Conservation (phyloP, 23 red algal genomes). For the Gracilaria domingensis region DNA sequence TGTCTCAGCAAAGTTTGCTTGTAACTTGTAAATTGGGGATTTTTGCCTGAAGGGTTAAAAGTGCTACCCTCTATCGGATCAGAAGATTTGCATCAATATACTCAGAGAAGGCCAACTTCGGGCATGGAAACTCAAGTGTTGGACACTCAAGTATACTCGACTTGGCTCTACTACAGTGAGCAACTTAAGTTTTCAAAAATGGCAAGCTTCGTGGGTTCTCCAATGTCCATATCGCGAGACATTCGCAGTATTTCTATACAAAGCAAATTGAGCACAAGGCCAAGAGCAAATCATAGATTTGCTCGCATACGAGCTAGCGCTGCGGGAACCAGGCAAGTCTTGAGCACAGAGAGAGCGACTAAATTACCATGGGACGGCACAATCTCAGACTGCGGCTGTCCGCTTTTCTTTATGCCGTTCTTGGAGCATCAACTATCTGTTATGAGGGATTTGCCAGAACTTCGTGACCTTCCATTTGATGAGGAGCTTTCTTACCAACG, state of each 20-base stretch:
- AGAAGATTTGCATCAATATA: too few species aligned
- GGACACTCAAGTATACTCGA: too few species aligned
- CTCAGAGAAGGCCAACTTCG: too few species aligned
- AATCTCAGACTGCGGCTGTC: constrained; percentile 64
- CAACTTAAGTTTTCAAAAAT: background rate
- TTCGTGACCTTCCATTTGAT: constrained; percentile 77
- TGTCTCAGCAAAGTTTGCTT: too few species aligned
- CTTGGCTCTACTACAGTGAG: too few species aligned
- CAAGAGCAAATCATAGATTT: background rate
- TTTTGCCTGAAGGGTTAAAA: too few species aligned
- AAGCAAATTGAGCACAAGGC: background rate
- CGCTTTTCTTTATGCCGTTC: constrained; percentile 86
- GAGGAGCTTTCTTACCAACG: constrained; percentile 54
- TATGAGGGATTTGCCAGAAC: constrained; percentile 10
- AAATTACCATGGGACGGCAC: constrained; percentile 68
- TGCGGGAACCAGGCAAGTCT: constrained; percentile 11
- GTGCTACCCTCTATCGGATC: too few species aligned
- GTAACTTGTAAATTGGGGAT: too few species aligned
- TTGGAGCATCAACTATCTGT: constrained; percentile 62
- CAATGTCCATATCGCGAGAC: background rate
- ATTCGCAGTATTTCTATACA: background rate
- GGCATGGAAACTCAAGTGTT: too few species aligned
- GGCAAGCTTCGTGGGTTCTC: background rate
- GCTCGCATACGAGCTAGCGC: background rate
- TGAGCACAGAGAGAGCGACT: constrained; percentile 56